Conservation (phyloP, 1,284 basidiomycete genomes). For the Butyriboletus appendiculatus region DNA sequence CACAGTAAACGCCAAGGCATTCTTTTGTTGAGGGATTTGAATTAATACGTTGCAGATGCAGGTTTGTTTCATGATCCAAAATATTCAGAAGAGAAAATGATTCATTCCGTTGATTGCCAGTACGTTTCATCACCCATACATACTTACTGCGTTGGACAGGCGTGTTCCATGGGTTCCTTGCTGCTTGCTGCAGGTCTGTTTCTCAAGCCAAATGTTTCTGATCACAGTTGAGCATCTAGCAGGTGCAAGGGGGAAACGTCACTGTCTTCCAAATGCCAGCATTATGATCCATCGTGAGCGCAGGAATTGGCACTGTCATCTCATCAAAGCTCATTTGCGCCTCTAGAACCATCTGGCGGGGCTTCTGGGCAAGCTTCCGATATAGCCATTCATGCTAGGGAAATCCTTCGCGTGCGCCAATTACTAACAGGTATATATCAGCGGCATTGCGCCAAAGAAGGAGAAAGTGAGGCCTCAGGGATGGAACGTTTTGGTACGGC, state of each 20-base stretch:
- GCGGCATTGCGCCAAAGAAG: slow-evolving; percentile 67
- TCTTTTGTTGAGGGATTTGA: slow-evolving; percentile 9
- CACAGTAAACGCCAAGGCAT: slow-evolving; percentile 55
- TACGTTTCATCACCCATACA: slow-evolving; percentile 93
- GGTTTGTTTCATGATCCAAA: slow-evolving; percentile 42
- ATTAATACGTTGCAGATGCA: slow-evolving; percentile 61
- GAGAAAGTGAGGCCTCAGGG: slow-evolving; percentile 65
- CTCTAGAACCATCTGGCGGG: slow-evolving; percentile 88
- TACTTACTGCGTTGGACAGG: slow-evolving; percentile 92
- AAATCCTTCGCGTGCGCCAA: slow-evolving; percentile 86
- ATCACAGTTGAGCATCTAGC: slow-evolving; percentile 16
- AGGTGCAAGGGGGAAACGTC: slow-evolving; percentile 84
- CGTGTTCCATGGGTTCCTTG: slow-evolving; percentile 92
- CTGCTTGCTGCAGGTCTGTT: slow-evolving; percentile 75
- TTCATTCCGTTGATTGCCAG: slow-evolving; percentile 41
- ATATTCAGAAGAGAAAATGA: slow-evolving; percentile 10
- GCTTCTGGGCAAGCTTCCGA: slow-evolving; percentile 92
- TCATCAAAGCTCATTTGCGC: slow-evolving; percentile 8
- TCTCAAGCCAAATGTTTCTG: slow-evolving; percentile 7
- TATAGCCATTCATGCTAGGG: slow-evolving; percentile 92
- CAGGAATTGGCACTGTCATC: slow-evolving; percentile 9
- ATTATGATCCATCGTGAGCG: slow-evolving; percentile 96
- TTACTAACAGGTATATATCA: slow-evolving; percentile 85
- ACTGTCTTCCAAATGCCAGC: slow-evolving; percentile 87
- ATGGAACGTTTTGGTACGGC: slow-evolving; percentile 76